Evolutionary conservation across 2,329 filamentous ascomycete species (phyloP), one percentile per base, ranked within the genome.

Genomic region (Apiospora koreana): DNA sequence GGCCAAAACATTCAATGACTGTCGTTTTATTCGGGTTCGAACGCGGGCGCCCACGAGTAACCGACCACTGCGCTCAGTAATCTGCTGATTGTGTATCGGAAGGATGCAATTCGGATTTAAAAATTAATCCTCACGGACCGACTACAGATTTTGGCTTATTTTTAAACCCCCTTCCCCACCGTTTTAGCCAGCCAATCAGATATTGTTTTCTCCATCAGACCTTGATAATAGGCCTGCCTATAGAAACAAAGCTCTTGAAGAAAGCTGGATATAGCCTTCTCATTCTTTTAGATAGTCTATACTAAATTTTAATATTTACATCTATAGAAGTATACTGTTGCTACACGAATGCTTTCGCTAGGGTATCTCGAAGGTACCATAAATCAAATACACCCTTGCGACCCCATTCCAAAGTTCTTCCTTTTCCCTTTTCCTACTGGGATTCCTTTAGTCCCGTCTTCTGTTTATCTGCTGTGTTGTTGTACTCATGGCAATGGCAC

Each of bases 401-500:
- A 38, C 4, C 28, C 31, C 10, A 62, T 38, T 9, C 54, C 54
- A 62, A 31, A 25, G 3, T 8, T 9, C 35, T 38, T n/a, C 28
- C 18, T 7, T 21, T n/a, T 21, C 21, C 43, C 8, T 14, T 38
- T 38, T 38, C 54, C 50, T 31, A 14, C n/a, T 31, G 16, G 21
- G 9, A 38, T 5, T 35, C 18, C 28, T 16, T 43, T 1, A 43
- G 4, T 12, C 4, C 41, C 14, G 16, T 16, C 14, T 43, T 43
- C 3, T 43, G 41, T 43, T 12, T 5, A 1, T 2, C 41, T 16
- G 12, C 35, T 35, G 16, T 35, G 28, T 54, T 10, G 28, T 35
- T 35, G 7, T 58, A 21, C 1, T 38, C 28, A 67, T 42, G 66
- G 69, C 38, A 72, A 58, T 10, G 72, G 72, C 43, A 75, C 69